Base-by-base conservation (phyloP, 2,329 filamentous ascomycete genomes). In the Lachnellula willkommii region DNA sequence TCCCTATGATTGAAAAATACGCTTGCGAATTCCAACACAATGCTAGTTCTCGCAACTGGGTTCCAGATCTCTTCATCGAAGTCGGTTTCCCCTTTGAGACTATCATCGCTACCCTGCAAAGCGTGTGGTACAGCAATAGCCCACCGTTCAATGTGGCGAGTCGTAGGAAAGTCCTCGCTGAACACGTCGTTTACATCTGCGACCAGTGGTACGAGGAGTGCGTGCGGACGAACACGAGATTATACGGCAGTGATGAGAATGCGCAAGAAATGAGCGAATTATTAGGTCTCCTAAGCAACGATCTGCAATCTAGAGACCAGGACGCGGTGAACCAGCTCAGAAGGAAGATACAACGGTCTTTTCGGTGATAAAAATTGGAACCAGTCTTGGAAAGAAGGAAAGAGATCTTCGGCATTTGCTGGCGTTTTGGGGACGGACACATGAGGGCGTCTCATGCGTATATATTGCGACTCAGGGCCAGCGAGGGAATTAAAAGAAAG, bases 121-220 rank as follows among this genome's bases (percentile, higher is more conserved):
- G 75, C 28, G 80, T 88, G 71, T 88, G 84, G 73, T 88, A 87
- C 70, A 80, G 80, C 39, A 82, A 86, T 60, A 81, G 87, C 63
- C 74, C 79, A 5, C 85, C 86, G 0, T 89, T 88, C 69, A 72
- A 77, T 37, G 82, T 81, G 4, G 70, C n/a, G 24, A 47, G 74
- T 4, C 80, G 82, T 54, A 76, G 81, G 47, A 76, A 77, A 43
- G 72, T 79, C 55, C 74, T 89, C 6, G 81, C 81, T 2, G 76
- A 77, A 26, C 83, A 88, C 68, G 78, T 88, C 43, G 70, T 87
- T 0, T 84, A 86, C 63, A 71, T 85, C 3, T 74, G 84, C 4
- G 73, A 79, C 55, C 73, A 76, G 54, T 90, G 87, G 87, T 81
- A 79, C 61, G 72, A 77, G 50, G 75, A 80, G 14, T 82, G 79